Base-by-base conservation (phyloP, 192 early-diverging fungal species). In the Umbelopsis ramanniana region DNA sequence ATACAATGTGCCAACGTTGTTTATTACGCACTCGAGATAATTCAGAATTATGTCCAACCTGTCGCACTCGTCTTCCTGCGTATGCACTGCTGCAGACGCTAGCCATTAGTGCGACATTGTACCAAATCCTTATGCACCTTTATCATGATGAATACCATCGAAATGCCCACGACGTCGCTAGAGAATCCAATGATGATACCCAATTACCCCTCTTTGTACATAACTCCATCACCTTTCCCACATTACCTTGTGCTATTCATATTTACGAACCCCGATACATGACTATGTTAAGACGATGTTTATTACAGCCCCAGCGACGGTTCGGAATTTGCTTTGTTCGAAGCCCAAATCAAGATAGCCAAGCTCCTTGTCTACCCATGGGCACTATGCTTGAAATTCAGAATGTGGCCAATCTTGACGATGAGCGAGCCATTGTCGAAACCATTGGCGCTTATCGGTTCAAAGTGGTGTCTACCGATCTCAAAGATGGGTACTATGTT, bases 1-100 rank as follows among this genome's bases (percentile, higher is more conserved):
- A 93, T 73, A 88, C 85, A n/a, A 83, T 83, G 55, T 93, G 91
- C 72, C 80, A 79, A 22, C 53, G 54, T 7, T 93, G 91, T 69
- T 45, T 93, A 4, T 75, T 88, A n/a, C 76, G 79, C 12, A 82
- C 88, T 1, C 46, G 89, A 4, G 88, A 89, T 67, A 82, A 88
- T 71, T 48, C 47, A 17, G 26, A 40, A 23, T 67, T 54, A 10
- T 73, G 73, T 57, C 73, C 73, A 35, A 55, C 67, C 19, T 74
- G 73, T 60, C 67, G 73, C 21, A 46, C 52, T 6, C 43, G 43
- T 0, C 50, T 74, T 47, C 67, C 67, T 19, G 67, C 45, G 24
- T 68, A 68, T n/a, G 19, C 40, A 14, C 35, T 45, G 9, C 40
- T 68, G 10, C 40, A 68, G 35, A 46, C 40, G 23, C n/a, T 47